Conservation (phyloP, 2,329 filamentous ascomycete genomes). For the Colletotrichum navitas region DNA sequence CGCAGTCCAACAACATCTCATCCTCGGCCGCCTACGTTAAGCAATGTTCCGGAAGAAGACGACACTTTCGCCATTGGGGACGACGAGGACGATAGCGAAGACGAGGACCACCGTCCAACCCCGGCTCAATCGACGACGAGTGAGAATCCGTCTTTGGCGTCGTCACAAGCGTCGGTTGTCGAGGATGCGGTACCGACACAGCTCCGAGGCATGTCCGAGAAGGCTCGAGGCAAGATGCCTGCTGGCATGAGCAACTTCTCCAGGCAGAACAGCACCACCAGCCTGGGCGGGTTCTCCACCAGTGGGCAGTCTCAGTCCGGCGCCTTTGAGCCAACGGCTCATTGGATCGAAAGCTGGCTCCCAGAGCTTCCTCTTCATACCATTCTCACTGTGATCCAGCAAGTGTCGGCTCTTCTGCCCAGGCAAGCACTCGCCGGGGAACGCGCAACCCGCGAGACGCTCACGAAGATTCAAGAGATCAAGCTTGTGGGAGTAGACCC, state of each 20-base stretch:
- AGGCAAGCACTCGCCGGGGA: conserved; percentile 61
- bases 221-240: conserved; percentile 95
- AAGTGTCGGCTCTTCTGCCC: conserved; percentile 70
- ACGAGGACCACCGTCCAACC: conserved; percentile 66
- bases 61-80: conserved; percentile 90
- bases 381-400: conserved; percentile 80
- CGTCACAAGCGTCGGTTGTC: conserved; percentile 74
- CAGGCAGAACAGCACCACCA: conserved; percentile 89
- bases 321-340: conserved; percentile 81
- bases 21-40: conserved; percentile 68
- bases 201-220: conserved; percentile 94
- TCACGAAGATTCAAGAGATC: conserved; percentile 70
- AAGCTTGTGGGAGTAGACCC: conserved; percentile 80
- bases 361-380: conserved; percentile 91
- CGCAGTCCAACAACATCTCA: conserved; percentile 70
- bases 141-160: conserved; percentile 72
- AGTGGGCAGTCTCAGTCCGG: conserved; percentile 67
- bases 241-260: conserved; percentile 86
- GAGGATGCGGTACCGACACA: conserved; percentile 88
- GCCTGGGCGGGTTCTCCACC: conserved; percentile 75
- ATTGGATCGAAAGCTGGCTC: conserved; percentile 96
- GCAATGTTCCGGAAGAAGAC: conserved; percentile 77
- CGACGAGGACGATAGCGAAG: conserved; percentile 74
- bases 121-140: conserved; percentile 74
- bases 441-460: conserved; percentile 57